Percentiles rank a stretch among this genome's conserved stretches.
Conservation (phyloP, 148 eudicot genomes). For the Cornus florida region DNA sequence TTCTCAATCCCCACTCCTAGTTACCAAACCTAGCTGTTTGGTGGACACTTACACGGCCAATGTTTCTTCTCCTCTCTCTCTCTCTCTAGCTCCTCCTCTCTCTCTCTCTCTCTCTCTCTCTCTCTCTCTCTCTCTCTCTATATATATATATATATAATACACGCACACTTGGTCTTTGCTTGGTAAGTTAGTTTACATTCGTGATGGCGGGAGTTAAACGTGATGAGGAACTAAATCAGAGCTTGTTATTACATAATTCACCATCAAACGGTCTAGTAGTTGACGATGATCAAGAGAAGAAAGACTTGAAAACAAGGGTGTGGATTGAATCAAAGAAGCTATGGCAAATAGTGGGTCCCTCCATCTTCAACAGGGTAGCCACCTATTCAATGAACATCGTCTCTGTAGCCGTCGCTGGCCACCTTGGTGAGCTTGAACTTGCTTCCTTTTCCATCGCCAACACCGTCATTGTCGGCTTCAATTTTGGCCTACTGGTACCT, state of each 20-base stretch:
- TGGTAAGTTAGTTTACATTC: too few species aligned
- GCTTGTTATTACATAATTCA: neutral
- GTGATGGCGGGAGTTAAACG: too few species aligned
- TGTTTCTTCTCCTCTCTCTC: too few species aligned
- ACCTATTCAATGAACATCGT: conserved; percentile 32
- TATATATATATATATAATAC: neutral
- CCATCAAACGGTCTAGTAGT: neutral
- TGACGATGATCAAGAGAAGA: neutral
- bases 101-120: too few species aligned
- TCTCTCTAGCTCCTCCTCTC: too few species aligned
- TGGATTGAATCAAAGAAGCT: conserved; percentile 27
- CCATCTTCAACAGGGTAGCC: conserved; percentile 35
- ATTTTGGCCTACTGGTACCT: conserved; percentile 40
- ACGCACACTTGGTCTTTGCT: too few species aligned
- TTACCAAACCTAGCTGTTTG: too few species aligned
- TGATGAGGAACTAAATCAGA: neutral
- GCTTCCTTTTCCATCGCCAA: conserved; percentile 50
- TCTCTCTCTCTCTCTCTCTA: too few species aligned
- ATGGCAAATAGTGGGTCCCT: conserved; percentile 43
- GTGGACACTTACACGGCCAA: too few species aligned
- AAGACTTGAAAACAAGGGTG: neutral
- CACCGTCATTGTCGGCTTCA: conserved; percentile 44
- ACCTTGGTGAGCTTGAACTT: conserved; percentile 46
- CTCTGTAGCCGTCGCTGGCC: conserved; percentile 41
- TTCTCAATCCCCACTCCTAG: too few species aligned